Percentiles rank a stretch among this genome's conserved stretches.
These are phyloP conservation scores for Physaria fendleri DNA, from an alignment of 345 rosid genomes.

Conservation along the genomic window DNA sequence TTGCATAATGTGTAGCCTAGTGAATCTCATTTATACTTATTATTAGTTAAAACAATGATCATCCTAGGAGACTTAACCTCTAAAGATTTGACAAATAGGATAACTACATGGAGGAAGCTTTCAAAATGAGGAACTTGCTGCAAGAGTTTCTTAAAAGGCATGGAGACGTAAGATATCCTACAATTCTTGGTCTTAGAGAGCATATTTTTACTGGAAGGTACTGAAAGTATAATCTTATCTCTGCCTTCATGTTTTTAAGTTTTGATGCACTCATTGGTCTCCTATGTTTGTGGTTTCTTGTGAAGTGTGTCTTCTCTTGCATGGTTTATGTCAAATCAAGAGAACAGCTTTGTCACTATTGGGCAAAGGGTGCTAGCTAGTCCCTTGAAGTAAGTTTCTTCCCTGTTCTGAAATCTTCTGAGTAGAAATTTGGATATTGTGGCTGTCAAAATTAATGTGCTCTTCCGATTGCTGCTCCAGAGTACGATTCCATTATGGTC, in stretches of 20 bases:
- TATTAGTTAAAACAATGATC: neutral
- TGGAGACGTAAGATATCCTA: slow-evolving; percentile 64
- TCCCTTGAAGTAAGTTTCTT: slow-evolving; percentile 52
- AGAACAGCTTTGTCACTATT: slow-evolving; percentile 74
- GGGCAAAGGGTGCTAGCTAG: slow-evolving; percentile 75
- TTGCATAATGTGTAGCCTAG: neutral
- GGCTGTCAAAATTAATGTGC: slow-evolving; percentile 4
- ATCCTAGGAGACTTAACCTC: neutral
- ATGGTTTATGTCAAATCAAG: slow-evolving; percentile 90
- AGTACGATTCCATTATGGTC: slow-evolving; percentile 93
- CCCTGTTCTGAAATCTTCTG: slow-evolving; percentile 1
- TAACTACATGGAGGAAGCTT: slow-evolving; percentile 83
- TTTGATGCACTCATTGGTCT: slow-evolving; percentile 5
- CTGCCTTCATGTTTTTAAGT: neutral
- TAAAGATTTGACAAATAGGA: slow-evolving; percentile 34
- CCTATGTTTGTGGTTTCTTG: slow-evolving; percentile 15
- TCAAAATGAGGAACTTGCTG: slow-evolving; percentile 77
- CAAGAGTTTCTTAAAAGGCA: slow-evolving; percentile 68
- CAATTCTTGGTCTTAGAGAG: slow-evolving; percentile 75
- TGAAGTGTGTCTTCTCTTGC: slow-evolving; percentile 82
- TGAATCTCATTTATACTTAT: neutral
- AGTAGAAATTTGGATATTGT: neutral
- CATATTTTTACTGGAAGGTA: slow-evolving; percentile 91
- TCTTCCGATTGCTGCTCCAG: slow-evolving; percentile 32
- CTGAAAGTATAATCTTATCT: neutral